Evolutionary conservation across 805 yeast species (phyloP).

Genomic region (Tetrapisispora namnaoensis): DNA sequence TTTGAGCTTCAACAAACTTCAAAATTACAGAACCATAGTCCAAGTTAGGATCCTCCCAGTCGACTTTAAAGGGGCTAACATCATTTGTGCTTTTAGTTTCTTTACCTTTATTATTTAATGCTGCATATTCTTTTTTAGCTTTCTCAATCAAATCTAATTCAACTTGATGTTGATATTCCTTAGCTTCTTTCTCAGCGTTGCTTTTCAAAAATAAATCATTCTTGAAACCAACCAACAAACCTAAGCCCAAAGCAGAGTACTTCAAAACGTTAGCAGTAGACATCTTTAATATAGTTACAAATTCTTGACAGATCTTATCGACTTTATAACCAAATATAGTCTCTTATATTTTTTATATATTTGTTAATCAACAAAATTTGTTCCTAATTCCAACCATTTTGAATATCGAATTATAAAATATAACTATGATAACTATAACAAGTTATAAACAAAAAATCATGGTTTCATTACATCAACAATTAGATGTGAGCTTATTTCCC

Average conservation of each 20-base stretch:
- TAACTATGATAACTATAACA: no score
- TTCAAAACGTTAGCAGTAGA: constrained; percentile 62
- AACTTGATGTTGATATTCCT: constrained; percentile 47
- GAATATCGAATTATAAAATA: no score
- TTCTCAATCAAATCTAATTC: constrained; percentile 70
- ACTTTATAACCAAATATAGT: not conserved
- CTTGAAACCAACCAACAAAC: constrained; percentile 78
- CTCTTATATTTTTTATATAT: no score
- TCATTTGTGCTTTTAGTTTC: not conserved
- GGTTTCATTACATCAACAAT: no score
- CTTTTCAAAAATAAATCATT: constrained; percentile 65
- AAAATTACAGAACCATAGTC: constrained; percentile 68
- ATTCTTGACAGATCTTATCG: not conserved
- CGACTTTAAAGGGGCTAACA: constrained; percentile 32
- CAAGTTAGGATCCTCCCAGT: constrained; percentile 84
- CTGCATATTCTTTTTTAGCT: constrained; percentile 85
- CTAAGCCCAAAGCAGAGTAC: constrained; percentile 85
- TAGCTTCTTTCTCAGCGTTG: constrained; percentile 49
- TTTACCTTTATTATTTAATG: constrained; percentile 37
- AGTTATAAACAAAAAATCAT: no score
- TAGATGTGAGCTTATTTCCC: no score
- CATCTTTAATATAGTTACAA: constrained; percentile 17
- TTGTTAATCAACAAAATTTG: no score
- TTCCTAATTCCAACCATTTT: no score
- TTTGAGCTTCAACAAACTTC: constrained; percentile 49